Evolutionary conservation across 78 protist genomes (phyloP).

Genomic region (Speleostelium caveatum): DNA sequence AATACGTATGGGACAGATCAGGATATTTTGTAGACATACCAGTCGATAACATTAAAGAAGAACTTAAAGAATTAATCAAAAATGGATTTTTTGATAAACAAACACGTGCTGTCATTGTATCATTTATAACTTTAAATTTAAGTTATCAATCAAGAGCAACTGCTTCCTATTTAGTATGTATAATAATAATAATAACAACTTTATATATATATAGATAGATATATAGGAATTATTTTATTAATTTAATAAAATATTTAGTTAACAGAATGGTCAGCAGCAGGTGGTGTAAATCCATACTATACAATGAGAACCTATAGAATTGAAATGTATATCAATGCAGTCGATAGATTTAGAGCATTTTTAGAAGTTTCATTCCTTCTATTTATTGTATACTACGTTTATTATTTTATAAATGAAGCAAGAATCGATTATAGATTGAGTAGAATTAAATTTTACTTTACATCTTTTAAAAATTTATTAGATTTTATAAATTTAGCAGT

Average conservation of each 20-base stretch:
- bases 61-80: neutral
- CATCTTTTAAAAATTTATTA: constrained; percentile 36
- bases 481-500: constrained; percentile 51
- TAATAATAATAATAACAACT: neutral
- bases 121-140: constrained; percentile 29
- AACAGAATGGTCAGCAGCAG: constrained; percentile 55
- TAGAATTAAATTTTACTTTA: constrained; percentile 27
- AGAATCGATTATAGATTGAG: constrained; percentile 51
- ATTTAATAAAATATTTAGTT: neutral
- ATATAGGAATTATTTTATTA: neutral
- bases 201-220: neutral
- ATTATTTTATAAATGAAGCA: constrained; percentile 50
- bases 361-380: constrained; percentile 27
- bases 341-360: constrained; percentile 63
- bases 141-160: constrained; percentile 55
- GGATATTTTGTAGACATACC: constrained; percentile 53
- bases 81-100: constrained; percentile 35
- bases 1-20: constrained; percentile 43
- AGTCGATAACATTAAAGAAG: neutral
- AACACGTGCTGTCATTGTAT: constrained; percentile 63
- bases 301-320: constrained; percentile 66
- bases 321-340: constrained; percentile 24
- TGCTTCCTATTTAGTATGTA: no score
- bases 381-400: constrained; percentile 31
- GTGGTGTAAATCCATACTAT: constrained; percentile 43